Conservation (phyloP, 768 basidiomycete species). For the Leucogyrophana mollusca region DNA sequence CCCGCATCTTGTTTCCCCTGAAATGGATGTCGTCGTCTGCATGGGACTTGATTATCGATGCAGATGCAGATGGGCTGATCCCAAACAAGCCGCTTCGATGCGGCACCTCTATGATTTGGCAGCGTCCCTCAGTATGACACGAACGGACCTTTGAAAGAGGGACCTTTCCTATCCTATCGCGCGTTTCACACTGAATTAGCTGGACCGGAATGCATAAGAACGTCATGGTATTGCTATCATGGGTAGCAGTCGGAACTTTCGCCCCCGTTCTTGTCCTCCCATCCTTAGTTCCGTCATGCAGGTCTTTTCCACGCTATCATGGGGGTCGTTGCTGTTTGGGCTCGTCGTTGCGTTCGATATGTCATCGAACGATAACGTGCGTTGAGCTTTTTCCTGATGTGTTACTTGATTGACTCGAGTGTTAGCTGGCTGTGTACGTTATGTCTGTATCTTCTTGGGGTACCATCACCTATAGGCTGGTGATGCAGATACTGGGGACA, state of each 20-base stretch:
- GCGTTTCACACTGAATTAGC: too few relatives aligned
- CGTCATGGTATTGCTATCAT: not conserved
- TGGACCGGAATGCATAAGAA: constrained; percentile 4
- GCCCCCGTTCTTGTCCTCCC: not conserved
- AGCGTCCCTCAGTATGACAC: not conserved
- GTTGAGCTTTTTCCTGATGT: constrained; percentile 1
- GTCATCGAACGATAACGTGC: constrained; percentile 21
- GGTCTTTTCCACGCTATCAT: constrained; percentile 2
- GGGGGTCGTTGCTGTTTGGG: constrained; percentile 1
- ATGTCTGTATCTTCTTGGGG: not conserved
- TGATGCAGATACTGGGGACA: constrained; percentile 35
- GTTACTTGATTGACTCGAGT: constrained; percentile 3
- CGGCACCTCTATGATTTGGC: not conserved
- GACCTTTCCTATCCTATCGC: too few relatives aligned
- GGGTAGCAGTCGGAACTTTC: not conserved
- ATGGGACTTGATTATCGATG: not conserved
- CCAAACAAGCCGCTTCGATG: not conserved
- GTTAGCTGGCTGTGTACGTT: constrained; percentile 25
- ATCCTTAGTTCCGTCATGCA: not conserved
- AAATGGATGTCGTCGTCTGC: not conserved
- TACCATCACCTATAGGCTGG: too few relatives aligned
- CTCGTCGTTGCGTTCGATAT: constrained; percentile 20
- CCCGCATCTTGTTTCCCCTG: not conserved
- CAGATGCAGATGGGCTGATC: not conserved
- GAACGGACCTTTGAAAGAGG: too few relatives aligned